Evolutionary conservation across 1,284 basidiomycete genomes (phyloP).

Genomic region (Melampsora abietis-canadensis): DNA sequence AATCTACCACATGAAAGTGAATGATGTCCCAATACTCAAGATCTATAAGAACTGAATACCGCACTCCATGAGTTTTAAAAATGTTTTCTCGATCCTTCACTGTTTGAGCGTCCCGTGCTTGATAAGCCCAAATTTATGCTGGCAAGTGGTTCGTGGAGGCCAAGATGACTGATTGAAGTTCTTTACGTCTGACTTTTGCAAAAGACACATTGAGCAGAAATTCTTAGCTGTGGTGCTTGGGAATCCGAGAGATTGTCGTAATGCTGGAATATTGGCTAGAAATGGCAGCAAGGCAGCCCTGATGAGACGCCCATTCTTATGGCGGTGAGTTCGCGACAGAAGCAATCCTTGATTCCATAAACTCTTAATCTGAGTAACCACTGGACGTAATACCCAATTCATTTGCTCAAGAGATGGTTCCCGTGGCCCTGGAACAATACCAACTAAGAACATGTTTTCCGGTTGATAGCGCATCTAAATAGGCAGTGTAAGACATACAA

Average conservation of each 20-base stretch:
- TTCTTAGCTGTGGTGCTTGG: background rate
- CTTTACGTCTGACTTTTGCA: background rate
- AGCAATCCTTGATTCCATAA: background rate
- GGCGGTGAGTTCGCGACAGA: background rate
- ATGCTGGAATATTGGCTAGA: background rate
- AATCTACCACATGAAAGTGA: slow-evolving; percentile 6
- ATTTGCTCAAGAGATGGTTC: slow-evolving; percentile 52
- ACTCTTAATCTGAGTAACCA: background rate
- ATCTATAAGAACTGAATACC: background rate
- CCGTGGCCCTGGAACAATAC: slow-evolving; percentile 54
- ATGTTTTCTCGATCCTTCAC: background rate
- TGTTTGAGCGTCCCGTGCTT: background rate
- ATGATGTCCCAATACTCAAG: background rate
- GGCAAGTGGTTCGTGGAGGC: background rate
- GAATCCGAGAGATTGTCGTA: background rate
- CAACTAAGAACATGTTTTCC: slow-evolving; percentile 46
- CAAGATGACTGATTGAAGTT: background rate
- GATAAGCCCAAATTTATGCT: background rate
- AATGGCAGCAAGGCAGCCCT: slow-evolving; percentile 1
- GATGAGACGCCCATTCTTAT: background rate
- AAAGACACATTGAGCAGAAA: background rate
- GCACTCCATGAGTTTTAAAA: background rate
- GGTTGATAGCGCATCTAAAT: slow-evolving; percentile 41
- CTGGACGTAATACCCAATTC: slow-evolving; percentile 1
- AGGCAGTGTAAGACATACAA: slow-evolving; percentile 35